Percentiles rank a stretch among this genome's conserved stretches.
These are phyloP conservation scores for Hebeloma cylindrosporum DNA, from an alignment of 768 basidiomycete genomes.

Conservation along the genomic window DNA sequence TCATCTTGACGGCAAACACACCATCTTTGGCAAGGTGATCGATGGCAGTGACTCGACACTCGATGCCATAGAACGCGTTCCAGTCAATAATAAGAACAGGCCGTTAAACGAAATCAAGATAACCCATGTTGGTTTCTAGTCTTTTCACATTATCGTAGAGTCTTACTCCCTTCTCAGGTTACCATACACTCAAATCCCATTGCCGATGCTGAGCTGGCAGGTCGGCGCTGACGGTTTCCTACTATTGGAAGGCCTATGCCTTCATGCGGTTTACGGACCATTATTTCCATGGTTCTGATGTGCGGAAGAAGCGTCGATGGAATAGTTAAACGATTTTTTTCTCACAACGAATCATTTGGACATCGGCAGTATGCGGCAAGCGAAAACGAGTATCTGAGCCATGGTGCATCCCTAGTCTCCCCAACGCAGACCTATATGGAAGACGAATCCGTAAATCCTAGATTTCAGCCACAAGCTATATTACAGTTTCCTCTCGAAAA, in stretches of 20 bases:
- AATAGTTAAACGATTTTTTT: too few species aligned
- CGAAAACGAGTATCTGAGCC: too few species aligned
- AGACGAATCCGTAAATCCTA: too few species aligned
- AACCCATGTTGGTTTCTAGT: constrained; percentile 56
- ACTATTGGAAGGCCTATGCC: constrained; percentile 4
- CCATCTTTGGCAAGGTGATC: constrained; percentile 97
- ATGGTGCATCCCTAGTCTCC: too few species aligned
- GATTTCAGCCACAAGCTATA: too few species aligned
- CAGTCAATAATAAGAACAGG: constrained; percentile 88
- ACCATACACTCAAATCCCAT: constrained; percentile 96
- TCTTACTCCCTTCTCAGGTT: constrained; percentile 43
- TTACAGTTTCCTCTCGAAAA: too few species aligned
- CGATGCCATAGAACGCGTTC: constrained; percentile 90
- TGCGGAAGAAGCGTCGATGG: constrained; percentile 25
- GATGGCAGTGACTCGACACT: constrained; percentile 94
- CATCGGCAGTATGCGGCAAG: too few species aligned
- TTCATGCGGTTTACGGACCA: constrained; percentile 1
- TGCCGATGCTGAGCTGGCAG: constrained; percentile 66
- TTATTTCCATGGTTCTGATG: constrained; percentile 13
- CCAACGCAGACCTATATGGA: too few species aligned
- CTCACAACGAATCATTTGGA: too few species aligned
- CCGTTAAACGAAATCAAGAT: constrained; percentile 86
- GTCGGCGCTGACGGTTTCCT: constrained; percentile 28
- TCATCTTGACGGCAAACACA: constrained; percentile 92
- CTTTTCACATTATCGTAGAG: constrained; percentile 7